Conservation (phyloP, 345 rosid species). For the Bruguiera sexangula region DNA sequence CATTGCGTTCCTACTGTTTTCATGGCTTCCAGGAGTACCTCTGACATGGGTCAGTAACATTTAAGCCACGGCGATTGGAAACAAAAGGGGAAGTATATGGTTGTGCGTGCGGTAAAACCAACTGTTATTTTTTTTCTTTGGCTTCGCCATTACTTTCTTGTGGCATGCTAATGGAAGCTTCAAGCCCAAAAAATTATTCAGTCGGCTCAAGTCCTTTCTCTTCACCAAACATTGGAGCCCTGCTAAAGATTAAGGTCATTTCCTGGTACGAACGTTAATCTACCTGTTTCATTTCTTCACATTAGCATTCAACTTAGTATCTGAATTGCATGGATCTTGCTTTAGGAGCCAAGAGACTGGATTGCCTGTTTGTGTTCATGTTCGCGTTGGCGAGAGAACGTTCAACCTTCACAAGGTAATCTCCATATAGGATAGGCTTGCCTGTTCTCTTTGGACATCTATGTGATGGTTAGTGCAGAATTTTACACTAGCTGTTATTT, state of each 20-base stretch:
- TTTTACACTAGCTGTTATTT: too few relatives aligned
- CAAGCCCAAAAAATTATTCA: slow-evolving; percentile 49
- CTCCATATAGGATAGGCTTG: background rate
- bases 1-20: slow-evolving; percentile 23
- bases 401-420: slow-evolving; percentile 63
- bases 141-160: slow-evolving; percentile 2
- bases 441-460: background rate
- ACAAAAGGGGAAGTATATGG: slow-evolving; percentile 11
- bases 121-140: background rate
- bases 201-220: slow-evolving; percentile 53
- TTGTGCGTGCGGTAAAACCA: slow-evolving; percentile 15
- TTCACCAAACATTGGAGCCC: slow-evolving; percentile 47
- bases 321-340: slow-evolving; percentile 5
- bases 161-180: slow-evolving; percentile 38
- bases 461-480: background rate
- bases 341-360: slow-evolving; percentile 65
- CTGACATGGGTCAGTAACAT: slow-evolving; percentile 17
- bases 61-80: slow-evolving; percentile 18
- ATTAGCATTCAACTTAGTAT: background rate
- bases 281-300: background rate
- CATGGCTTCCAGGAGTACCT: slow-evolving; percentile 24
- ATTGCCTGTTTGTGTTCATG: slow-evolving; percentile 46
- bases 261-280: slow-evolving; percentile 33
- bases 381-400: slow-evolving; percentile 42
- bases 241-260: slow-evolving; percentile 53